Conservation (phyloP, 129 eudicot genomes). For the Ambrosia artemisiifolia region DNA sequence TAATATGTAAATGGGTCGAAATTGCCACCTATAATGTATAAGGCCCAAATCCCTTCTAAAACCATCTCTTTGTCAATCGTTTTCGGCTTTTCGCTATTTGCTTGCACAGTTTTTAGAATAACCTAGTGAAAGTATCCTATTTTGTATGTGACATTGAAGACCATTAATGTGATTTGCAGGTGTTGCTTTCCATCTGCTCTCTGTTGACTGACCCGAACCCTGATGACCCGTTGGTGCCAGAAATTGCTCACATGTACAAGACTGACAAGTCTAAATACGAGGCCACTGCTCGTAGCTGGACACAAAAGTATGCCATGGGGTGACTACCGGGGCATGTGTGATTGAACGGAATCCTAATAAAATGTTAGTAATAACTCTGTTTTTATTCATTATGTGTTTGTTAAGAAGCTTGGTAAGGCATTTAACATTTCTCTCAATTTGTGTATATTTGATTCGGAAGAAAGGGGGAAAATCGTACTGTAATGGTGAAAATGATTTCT, state of each 20-base stretch:
- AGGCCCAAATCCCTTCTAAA: background rate
- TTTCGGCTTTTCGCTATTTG: background rate
- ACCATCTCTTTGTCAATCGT: background rate
- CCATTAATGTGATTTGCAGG: slow-evolving; percentile 31
- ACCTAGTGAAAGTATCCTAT: background rate
- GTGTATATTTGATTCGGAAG: slow-evolving; percentile 36
- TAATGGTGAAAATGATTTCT: slow-evolving; percentile 20
- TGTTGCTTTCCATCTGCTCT: slow-evolving; percentile 65
- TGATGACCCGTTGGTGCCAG: slow-evolving; percentile 71
- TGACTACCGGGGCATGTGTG: slow-evolving; percentile 16
- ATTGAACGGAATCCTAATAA: slow-evolving; percentile 16
- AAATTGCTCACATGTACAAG: slow-evolving; percentile 79
- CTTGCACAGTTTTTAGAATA: background rate
- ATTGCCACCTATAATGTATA: background rate
- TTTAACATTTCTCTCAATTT: slow-evolving; percentile 29
- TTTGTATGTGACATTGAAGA: background rate
- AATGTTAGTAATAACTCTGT: slow-evolving; percentile 25
- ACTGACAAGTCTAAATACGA: slow-evolving; percentile 59
- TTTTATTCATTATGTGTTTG: slow-evolving; percentile 26
- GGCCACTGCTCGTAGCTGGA: slow-evolving; percentile 81
- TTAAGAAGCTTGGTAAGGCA: slow-evolving; percentile 34
- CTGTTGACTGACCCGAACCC: slow-evolving; percentile 73
- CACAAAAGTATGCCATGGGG: slow-evolving; percentile 74
- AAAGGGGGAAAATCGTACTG: slow-evolving; percentile 8
- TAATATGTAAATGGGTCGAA: background rate